Evolutionary conservation across 2,329 filamentous ascomycete genomes (phyloP), one percentile per base, ranked within the genome.

Genomic region (Penicillium sp.): DNA sequence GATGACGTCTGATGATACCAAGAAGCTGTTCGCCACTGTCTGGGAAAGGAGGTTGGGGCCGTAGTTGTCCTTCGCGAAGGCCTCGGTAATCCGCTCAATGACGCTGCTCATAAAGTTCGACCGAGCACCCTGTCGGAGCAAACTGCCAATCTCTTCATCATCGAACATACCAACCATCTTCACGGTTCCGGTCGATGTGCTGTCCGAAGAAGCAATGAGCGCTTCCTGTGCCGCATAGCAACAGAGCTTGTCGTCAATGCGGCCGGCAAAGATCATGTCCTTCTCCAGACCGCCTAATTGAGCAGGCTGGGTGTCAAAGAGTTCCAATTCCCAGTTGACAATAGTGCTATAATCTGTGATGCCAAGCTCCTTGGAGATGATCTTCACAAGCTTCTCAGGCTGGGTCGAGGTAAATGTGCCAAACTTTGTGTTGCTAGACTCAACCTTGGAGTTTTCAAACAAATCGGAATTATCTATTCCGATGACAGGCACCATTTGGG

Each of bases 241-340:
- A 80, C 94, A 97, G 45, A 99, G 86, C 79, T 97, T 97, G 77
- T 99, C 94, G 71, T 99, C 94, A 63, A 97, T 94, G 51, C 94
- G 88, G 55, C 93, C 92, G 9, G 90, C 93, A 61, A 93, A 96
- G 75, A 99, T 96, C 72, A 99, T 88, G 65, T 97, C 93, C 71
- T 88, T 90, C 65, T 96, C 90, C 54, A 99, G 74, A 13, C 94
- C 94, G 61, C 90, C 87, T 18, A 91, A 82, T 39, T 87, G 86
- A 1, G 92, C 92, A 9, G 92, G 90, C 71, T 97, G 91, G 4
- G 85, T 84, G 74, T 97, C 94, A 70, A 88, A 99, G 32, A 99
- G 86, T 76, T 99, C 94, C 37, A 97, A 84, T 70, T 99, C 94
- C 94, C 94, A 99, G 77, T 94, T 95, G 54, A 96, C 78, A 60